Percentiles rank a stretch among this genome's conserved stretches.
Conservation (phyloP, 2,329 filamentous ascomycete species). For the Scedosporium boydii region DNA sequence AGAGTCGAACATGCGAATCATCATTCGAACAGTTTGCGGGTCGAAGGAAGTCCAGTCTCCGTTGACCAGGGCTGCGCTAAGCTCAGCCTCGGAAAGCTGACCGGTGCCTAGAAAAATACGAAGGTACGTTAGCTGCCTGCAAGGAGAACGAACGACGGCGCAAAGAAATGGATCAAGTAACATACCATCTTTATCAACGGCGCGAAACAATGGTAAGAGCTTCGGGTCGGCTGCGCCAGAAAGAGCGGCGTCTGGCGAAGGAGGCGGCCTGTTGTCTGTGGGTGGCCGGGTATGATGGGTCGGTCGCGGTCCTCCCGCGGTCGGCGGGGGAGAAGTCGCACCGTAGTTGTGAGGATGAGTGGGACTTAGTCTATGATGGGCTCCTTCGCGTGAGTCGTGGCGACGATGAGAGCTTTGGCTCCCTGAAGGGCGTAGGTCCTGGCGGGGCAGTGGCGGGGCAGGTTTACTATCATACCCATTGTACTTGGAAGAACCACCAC, state of each 20-base stretch:
- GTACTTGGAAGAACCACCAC: slow-evolving; percentile 26
- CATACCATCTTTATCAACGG: slow-evolving; percentile 77
- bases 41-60: slow-evolving; percentile 95
- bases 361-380: slow-evolving; percentile 8
- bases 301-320: slow-evolving; percentile 30
- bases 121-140: neutral
- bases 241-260: slow-evolving; percentile 44
- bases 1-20: slow-evolving; percentile 99
- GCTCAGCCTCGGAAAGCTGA: slow-evolving; percentile 74
- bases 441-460: slow-evolving; percentile 10
- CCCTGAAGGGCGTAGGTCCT: slow-evolving; percentile 10
- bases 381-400: slow-evolving; percentile 7
- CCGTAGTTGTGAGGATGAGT: slow-evolving; percentile 27
- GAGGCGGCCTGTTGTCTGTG: slow-evolving; percentile 52
- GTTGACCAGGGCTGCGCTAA: slow-evolving; percentile 86
- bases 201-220: slow-evolving; percentile 76
- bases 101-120: slow-evolving; percentile 50
- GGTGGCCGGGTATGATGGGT: slow-evolving; percentile 40
- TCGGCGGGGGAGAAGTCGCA: slow-evolving; percentile 42
- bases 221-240: slow-evolving; percentile 52
- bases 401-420: slow-evolving; percentile 7
- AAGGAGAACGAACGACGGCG: neutral
- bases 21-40: slow-evolving; percentile 89
- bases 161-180: slow-evolving; percentile 9
- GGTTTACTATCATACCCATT: slow-evolving; percentile 13